Evolutionary conservation across 805 yeast species (phyloP).

Genomic region (Millerozyma acaciae): DNA sequence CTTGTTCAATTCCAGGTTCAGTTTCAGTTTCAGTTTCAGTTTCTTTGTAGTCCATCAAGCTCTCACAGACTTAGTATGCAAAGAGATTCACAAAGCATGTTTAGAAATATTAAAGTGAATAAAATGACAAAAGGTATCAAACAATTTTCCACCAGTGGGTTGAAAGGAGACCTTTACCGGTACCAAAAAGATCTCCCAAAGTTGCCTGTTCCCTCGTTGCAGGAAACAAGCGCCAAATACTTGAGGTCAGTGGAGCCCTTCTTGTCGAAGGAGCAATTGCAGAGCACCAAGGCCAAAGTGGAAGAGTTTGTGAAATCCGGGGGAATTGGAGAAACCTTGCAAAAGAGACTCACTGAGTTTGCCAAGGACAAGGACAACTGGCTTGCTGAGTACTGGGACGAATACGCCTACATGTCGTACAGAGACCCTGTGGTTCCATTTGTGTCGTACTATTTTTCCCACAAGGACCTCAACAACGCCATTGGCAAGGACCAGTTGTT

Average conservation of each 20-base stretch:
- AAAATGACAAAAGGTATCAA: slow-evolving; percentile 15
- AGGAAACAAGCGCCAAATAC: slow-evolving; percentile 66
- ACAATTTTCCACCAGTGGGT: slow-evolving; percentile 23
- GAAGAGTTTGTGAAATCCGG: slow-evolving; percentile 60
- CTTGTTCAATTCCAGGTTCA: too few species aligned
- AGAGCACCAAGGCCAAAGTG: slow-evolving; percentile 51
- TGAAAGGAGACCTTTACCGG: slow-evolving; percentile 65
- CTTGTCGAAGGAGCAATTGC: slow-evolving; percentile 47
- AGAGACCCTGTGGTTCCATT: slow-evolving; percentile 94
- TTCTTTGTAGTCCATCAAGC: too few species aligned
- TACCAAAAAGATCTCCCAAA: slow-evolving; percentile 73
- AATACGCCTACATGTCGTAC: slow-evolving; percentile 84
- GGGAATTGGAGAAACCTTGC: slow-evolving; percentile 67
- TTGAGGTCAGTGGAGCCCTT: slow-evolving; percentile 71
- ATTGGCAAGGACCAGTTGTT: slow-evolving; percentile 61
- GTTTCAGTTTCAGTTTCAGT: too few species aligned
- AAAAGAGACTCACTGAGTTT: slow-evolving; percentile 55
- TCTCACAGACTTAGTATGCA: too few species aligned
- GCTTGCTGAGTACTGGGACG: slow-evolving; percentile 92
- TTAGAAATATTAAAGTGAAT: slow-evolving; percentile 6
- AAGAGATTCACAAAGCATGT: too few species aligned
- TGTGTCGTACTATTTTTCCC: slow-evolving; percentile 85
- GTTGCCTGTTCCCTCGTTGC: slow-evolving; percentile 82
- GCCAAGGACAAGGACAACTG: slow-evolving; percentile 73
- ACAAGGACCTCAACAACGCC: slow-evolving; percentile 59